A percentile compares a stretch with the other conserved stretches of the same genome.
Evolutionary conservation across 2,329 filamentous ascomycete genomes (phyloP).

Genomic region (Tricladium varicosporioides): DNA sequence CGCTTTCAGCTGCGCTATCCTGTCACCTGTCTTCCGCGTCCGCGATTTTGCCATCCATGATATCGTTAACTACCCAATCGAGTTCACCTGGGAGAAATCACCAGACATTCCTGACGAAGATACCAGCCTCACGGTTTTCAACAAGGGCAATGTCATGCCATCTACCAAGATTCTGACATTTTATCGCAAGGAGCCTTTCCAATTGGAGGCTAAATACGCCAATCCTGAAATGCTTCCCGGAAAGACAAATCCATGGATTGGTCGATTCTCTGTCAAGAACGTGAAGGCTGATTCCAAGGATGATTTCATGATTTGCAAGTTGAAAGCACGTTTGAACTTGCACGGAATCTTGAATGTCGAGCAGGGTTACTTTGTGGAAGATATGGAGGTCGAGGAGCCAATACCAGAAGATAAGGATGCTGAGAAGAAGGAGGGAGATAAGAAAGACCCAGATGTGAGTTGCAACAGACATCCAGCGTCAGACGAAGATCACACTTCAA

Average conservation of each 20-base stretch:
- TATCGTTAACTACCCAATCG: slow-evolving; percentile 96
- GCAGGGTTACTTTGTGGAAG: slow-evolving; percentile 96
- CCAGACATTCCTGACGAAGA: slow-evolving; percentile 98
- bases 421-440: slow-evolving; percentile 50
- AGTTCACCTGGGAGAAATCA: slow-evolving; percentile 99
- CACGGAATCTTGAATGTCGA: slow-evolving; percentile 96
- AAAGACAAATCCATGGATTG: slow-evolving; percentile 92
- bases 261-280: slow-evolving; percentile 95
- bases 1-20: slow-evolving; percentile 95
- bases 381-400: slow-evolving; percentile 94
- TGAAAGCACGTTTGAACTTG: slow-evolving; percentile 94
- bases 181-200: slow-evolving; percentile 97
- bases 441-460: slow-evolving; percentile 71
- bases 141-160: slow-evolving; percentile 93
- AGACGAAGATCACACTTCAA: slow-evolving; percentile 19
- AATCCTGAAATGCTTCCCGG: slow-evolving; percentile 84
- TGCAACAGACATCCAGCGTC: slow-evolving; percentile 10
- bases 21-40: slow-evolving; percentile 96
- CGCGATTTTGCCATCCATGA: slow-evolving; percentile 98
- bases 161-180: slow-evolving; percentile 99
- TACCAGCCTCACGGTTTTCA: slow-evolving; percentile 94
- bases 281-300: slow-evolving; percentile 91
- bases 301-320: slow-evolving; percentile 99
- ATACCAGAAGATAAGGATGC: slow-evolving; percentile 67
- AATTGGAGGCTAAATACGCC: slow-evolving; percentile 91